Conservation (phyloP, 139 green algal species). For the Asterochloris erici region DNA sequence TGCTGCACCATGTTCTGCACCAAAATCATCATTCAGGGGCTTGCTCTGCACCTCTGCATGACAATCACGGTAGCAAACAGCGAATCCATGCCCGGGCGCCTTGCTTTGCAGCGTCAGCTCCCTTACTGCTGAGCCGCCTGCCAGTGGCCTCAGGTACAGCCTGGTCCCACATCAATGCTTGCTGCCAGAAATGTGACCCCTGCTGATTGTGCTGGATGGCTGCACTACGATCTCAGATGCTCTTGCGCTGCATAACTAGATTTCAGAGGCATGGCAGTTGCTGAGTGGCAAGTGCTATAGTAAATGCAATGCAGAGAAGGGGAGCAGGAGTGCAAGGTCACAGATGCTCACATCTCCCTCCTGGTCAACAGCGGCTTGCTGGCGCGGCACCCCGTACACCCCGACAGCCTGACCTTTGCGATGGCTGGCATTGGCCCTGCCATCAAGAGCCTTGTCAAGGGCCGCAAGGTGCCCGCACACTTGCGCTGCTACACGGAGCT, state of each 20-base stretch:
- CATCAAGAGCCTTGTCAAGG: slow-evolving; percentile 28
- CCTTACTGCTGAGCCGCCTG: no score
- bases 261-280: no score
- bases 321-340: slow-evolving; percentile 15
- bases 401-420: slow-evolving; percentile 35
- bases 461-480: slow-evolving; percentile 11
- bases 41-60: slow-evolving; percentile 1
- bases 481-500: background rate
- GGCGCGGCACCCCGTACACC: slow-evolving; percentile 9
- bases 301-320: background rate
- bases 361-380: slow-evolving; percentile 37
- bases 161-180: no score
- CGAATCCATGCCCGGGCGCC: background rate
- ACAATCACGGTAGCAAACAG: slow-evolving; percentile 17
- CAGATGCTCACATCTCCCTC: slow-evolving; percentile 34
- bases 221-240: no score
- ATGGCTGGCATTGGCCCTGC: slow-evolving; percentile 32
- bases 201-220: no score
- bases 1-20: slow-evolving; percentile 1
- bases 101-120: background rate
- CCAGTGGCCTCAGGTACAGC: no score
- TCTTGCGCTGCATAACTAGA: no score
- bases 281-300: background rate
- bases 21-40: slow-evolving; percentile 16
- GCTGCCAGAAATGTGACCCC: no score